Conservation (phyloP, 192 early-diverging fungal genomes). For the Entrophospora sp. region DNA sequence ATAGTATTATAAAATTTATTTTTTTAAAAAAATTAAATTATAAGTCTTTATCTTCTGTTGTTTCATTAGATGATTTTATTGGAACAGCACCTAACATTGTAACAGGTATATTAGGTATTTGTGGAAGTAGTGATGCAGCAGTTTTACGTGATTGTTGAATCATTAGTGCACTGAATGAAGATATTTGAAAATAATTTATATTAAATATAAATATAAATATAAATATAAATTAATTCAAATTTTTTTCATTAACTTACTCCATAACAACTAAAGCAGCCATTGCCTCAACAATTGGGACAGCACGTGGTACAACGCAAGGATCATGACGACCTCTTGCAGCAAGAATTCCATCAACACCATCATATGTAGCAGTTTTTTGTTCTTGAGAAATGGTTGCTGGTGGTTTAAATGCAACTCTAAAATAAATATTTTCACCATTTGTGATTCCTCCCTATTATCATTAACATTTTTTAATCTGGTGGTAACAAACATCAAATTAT, state of each 20-base stretch:
- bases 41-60: too few relatives aligned
- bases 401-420: slow-evolving; percentile 95
- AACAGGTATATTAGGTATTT: too few relatives aligned
- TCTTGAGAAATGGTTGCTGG: slow-evolving; percentile 91
- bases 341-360: slow-evolving; percentile 68
- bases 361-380: slow-evolving; percentile 81
- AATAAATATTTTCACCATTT: slow-evolving; percentile 93
- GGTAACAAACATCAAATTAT: too few relatives aligned
- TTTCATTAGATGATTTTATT: too few relatives aligned
- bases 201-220: background rate
- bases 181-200: too few relatives aligned
- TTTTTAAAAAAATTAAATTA: too few relatives aligned
- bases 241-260: slow-evolving; percentile 50
- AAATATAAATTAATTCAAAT: background rate
- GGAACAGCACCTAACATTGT: background rate
- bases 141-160: slow-evolving; percentile 50
- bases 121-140: slow-evolving; percentile 45
- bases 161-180: slow-evolving; percentile 37
- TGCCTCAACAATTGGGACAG: slow-evolving; percentile 96
- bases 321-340: slow-evolving; percentile 92
- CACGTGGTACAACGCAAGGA: slow-evolving; percentile 91
- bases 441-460: slow-evolving; percentile 71
- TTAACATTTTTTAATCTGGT: slow-evolving; percentile 6
- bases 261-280: slow-evolving; percentile 92
- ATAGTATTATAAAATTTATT: too few relatives aligned